Evolutionary conservation across 352 stramenopile genomes (phyloP), one percentile per base, ranked within the genome.

Genomic region (Phytophthora megakarya): DNA sequence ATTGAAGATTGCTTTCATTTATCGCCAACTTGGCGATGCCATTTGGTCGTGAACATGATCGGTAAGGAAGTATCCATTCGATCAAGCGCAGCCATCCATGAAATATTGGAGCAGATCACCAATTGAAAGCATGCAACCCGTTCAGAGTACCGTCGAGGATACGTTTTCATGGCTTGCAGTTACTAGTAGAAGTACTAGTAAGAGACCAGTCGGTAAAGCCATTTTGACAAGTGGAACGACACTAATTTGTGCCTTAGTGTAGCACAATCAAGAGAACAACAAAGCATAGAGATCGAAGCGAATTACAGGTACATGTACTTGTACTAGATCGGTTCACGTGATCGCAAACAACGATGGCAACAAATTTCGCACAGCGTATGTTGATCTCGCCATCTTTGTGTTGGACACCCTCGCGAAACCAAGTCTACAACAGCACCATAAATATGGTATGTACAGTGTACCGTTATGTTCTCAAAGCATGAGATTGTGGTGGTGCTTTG

Each of bases 101-200:
- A 21, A 62, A 47, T 44, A 33, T 22, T 44, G 12, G 21, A 58
- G 39, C 60, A 68, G 35, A 68, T 68, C 60, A 16, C 43, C n/a
- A 13, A 44, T 28, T 15, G n/a, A 57, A 22, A 68, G 61, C 61
- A 63, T 64, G 37, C 61, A 68, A 64, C 52, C 61, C 5, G 13
- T 19, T 39, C 42, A 23, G 15, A 39, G 49, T 19, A 37, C 3
- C 19, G 35, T 11, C 43, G 46, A 46, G 23, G 11, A 44, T 46
- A 26, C n/a, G 21, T 18, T 21, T 23, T 46, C 22, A 32, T 28
- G 38, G 22, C 28, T 28, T 45, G 25, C 18, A 19, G n/a, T 10
- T 10, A n/a, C n/a, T n/a, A n/a, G n/a, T n/a, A n/a, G n/a, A n/a
- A n/a, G n/a, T n/a, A n/a, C n/a, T n/a, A n/a, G n/a, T n/a, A 30